phyloP scores from a whole-genome alignment of 495 filamentous ascomycete genomes.

The Aspergillus asperescens region DNA sequence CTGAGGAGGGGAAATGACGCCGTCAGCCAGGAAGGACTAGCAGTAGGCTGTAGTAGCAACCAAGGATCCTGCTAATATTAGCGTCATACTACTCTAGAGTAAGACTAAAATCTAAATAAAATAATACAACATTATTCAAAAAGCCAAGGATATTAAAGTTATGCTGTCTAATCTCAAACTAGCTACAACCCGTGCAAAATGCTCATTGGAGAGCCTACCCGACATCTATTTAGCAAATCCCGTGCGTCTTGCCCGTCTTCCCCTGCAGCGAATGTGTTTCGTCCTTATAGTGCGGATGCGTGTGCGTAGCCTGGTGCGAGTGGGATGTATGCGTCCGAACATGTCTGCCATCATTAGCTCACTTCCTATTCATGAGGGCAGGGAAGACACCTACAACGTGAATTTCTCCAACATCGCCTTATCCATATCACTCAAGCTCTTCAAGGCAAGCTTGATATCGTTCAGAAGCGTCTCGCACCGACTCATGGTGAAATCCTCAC shows the following conservation, averaged over 20 bases:
- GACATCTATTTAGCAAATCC: slow-evolving; percentile 47
- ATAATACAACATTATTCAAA: too few species aligned
- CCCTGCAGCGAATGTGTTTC: slow-evolving; percentile 84
- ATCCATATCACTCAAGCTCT: slow-evolving; percentile 69
- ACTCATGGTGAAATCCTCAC: slow-evolving; percentile 78
- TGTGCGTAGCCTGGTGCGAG: slow-evolving; percentile 52
- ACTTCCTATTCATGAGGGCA: not conserved
- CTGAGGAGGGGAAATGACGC: slow-evolving; percentile 2
- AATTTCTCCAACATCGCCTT: slow-evolving; percentile 59
- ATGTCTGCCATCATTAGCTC: slow-evolving; percentile 28
- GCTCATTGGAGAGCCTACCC: not conserved
- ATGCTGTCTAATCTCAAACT: not conserved
- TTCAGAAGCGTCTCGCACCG: slow-evolving; percentile 67
- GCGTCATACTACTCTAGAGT: too few species aligned
- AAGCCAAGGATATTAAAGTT: not conserved
- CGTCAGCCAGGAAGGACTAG: too few species aligned
- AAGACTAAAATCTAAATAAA: too few species aligned
- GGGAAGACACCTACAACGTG: slow-evolving; percentile 43
- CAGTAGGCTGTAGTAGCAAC: too few species aligned
- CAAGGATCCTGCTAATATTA: slow-evolving; percentile 1
- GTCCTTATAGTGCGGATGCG: slow-evolving; percentile 61
- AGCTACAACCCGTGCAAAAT: not conserved
- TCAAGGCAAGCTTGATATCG: slow-evolving; percentile 68
- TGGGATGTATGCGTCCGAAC: slow-evolving; percentile 52
- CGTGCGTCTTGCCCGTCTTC: slow-evolving; percentile 83